A percentile compares a stretch with the other conserved stretches of the same genome.
These are phyloP conservation scores for Crucihimalaya himalaica DNA, from an alignment of 345 rosid genomes.

Conservation along the genomic window DNA sequence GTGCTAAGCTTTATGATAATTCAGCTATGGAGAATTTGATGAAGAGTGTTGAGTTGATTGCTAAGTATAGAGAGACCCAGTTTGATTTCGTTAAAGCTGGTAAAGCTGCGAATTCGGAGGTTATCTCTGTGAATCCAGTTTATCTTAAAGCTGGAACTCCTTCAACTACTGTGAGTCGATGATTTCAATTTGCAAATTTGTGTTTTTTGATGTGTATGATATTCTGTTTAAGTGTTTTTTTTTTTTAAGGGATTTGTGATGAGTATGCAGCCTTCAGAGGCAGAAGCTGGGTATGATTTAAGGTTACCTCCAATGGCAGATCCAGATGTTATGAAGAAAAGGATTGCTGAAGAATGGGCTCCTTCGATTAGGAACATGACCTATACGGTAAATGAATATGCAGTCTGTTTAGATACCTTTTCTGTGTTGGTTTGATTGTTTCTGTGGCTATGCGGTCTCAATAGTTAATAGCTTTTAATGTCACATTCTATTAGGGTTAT, in stretches of 20 bases:
- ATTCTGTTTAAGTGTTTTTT: not conserved
- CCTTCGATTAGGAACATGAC: conserved; percentile 78
- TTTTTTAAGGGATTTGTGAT: conserved; percentile 72
- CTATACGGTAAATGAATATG: conserved; percentile 47
- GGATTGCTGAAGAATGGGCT: conserved; percentile 88
- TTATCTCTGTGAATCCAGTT: conserved; percentile 85
- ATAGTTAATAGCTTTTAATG: not conserved
- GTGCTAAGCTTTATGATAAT: conserved; percentile 76
- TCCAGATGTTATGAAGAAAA: conserved; percentile 59
- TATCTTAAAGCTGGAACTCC: conserved; percentile 81
- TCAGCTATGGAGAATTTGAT: conserved; percentile 89
- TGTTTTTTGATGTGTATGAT: not conserved
- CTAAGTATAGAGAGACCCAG: conserved; percentile 68
- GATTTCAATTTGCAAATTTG: not conserved
- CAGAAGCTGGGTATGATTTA: conserved; percentile 87
- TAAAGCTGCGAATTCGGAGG: conserved; percentile 61
- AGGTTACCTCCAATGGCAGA: conserved; percentile 82
- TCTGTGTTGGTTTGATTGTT: not conserved
- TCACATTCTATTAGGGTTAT: not conserved
- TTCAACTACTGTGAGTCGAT: conserved; percentile 56
- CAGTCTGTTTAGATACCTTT: not conserved
- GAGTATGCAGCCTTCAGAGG: conserved; percentile 94
- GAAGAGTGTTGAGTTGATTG: conserved; percentile 72
- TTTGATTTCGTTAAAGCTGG: conserved; percentile 83
- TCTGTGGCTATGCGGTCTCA: not conserved